Conservation (phyloP, 2,329 filamentous ascomycete genomes). For the Zarea fungicola region DNA sequence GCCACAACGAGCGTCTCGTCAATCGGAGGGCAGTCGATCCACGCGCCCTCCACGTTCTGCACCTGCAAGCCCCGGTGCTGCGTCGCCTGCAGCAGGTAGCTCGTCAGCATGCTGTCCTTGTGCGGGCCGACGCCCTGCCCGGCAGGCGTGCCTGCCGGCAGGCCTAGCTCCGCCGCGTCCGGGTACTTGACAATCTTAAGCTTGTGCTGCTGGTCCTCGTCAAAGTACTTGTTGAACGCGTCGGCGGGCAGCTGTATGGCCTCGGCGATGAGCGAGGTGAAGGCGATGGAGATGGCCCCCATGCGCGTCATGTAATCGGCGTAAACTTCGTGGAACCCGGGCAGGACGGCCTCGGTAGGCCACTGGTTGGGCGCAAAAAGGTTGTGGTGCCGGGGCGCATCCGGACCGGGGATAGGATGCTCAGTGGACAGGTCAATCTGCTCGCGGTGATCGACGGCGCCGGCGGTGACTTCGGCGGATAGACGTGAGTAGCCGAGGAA, state of each 20-base stretch:
- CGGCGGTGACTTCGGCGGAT: constrained; percentile 66
- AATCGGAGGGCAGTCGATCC: constrained; percentile 78
- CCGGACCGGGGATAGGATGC: constrained; percentile 58
- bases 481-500: constrained; percentile 67
- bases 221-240: constrained; percentile 77
- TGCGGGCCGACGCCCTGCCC: constrained; percentile 69
- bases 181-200: constrained; percentile 87
- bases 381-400: constrained; percentile 66
- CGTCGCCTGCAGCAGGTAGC: constrained; percentile 75
- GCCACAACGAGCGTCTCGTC: constrained; percentile 77
- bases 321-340: constrained; percentile 63
- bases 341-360: constrained; percentile 60
- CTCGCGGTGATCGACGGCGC: constrained; percentile 72
- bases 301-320: constrained; percentile 73
- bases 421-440: constrained; percentile 83
- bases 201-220: constrained; percentile 72
- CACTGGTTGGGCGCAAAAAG: constrained; percentile 76
- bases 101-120: constrained; percentile 80
- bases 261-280: constrained; percentile 78
- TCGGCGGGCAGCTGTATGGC: constrained; percentile 64
- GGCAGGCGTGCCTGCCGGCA: constrained; percentile 27
- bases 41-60: constrained; percentile 70
- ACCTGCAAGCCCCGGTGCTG: constrained; percentile 74
- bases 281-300: constrained; percentile 65
- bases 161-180: constrained; percentile 56